Percentiles rank a stretch among this genome's conserved stretches.
Conservation (phyloP, 768 basidiomycete species). For the Psilocybe cyanescens region DNA sequence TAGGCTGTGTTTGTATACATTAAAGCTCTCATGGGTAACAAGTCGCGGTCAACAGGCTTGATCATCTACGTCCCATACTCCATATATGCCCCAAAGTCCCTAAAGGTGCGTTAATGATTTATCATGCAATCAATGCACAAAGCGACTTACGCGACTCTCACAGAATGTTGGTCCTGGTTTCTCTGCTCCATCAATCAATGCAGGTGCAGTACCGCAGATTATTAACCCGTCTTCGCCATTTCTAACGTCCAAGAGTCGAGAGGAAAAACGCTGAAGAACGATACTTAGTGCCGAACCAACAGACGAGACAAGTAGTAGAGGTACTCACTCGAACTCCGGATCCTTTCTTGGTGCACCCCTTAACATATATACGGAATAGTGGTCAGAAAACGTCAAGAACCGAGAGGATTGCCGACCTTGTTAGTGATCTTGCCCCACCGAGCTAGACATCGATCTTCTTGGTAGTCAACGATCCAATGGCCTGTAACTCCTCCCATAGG, state of each 20-base stretch:
- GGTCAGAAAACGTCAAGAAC: not conserved
- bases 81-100: slow-evolving; percentile 37
- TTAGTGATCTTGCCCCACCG: slow-evolving; percentile 33
- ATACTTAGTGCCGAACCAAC: not conserved
- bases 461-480: slow-evolving; percentile 32
- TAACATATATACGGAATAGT: not conserved
- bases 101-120: slow-evolving; percentile 15
- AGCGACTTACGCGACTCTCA: slow-evolving; percentile 28
- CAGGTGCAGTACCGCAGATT: slow-evolving; percentile 34
- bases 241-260: slow-evolving; percentile 32
- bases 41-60: slow-evolving; percentile 21
- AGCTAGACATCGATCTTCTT: slow-evolving; percentile 30
- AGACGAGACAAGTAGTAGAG: not conserved
- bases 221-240: slow-evolving; percentile 27
- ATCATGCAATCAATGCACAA: not conserved
- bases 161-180: slow-evolving; percentile 30
- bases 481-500: slow-evolving; percentile 33
- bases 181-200: slow-evolving; percentile 23
- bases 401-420: slow-evolving; percentile 23
- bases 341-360: slow-evolving; percentile 33
- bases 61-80: slow-evolving; percentile 37
- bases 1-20: too few species aligned
- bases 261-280: slow-evolving; percentile 28
- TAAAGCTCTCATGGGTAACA: not conserved
- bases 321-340: slow-evolving; percentile 28